Conservation (phyloP, 164 flowering plant species). For the Vitis vinifera region DNA sequence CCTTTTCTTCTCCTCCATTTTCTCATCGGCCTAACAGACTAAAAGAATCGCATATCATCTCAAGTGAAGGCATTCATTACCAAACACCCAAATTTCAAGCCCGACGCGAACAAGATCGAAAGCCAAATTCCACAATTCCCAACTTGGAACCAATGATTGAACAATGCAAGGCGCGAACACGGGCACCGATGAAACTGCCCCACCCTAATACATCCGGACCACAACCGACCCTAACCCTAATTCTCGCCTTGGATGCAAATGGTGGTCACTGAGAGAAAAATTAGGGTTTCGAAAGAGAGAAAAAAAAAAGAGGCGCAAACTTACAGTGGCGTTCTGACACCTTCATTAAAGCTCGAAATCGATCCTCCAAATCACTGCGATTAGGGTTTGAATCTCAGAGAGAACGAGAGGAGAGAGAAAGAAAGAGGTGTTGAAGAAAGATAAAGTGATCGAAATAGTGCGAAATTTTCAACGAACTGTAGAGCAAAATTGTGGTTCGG, state of each 20-base stretch:
- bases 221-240: slow-evolving; percentile 12
- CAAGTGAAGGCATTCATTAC: slow-evolving; percentile 1
- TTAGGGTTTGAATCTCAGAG: slow-evolving; percentile 34
- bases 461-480: slow-evolving; percentile 59
- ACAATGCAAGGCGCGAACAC: background rate
- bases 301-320: background rate
- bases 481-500: slow-evolving; percentile 31
- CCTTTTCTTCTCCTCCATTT: background rate
- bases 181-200: slow-evolving; percentile 14
- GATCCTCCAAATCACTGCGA: slow-evolving; percentile 14
- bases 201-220: background rate
- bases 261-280: slow-evolving; percentile 9
- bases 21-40: slow-evolving; percentile 2
- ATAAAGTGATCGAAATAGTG: slow-evolving; percentile 46
- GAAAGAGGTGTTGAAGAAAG: slow-evolving; percentile 19
- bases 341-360: slow-evolving; percentile 22
- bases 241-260: background rate
- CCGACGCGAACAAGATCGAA: slow-evolving; percentile 15
- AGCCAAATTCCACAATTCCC: slow-evolving; percentile 4
- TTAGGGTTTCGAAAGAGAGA: slow-evolving; percentile 30
- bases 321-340: slow-evolving; percentile 15
- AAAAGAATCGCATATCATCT: background rate
- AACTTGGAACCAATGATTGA: slow-evolving; percentile 10
- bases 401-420: background rate
- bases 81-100: background rate